These are phyloP conservation scores for Lactarius psammicola DNA, from an alignment of 768 basidiomycete genomes.

Conservation along the genomic window DNA sequence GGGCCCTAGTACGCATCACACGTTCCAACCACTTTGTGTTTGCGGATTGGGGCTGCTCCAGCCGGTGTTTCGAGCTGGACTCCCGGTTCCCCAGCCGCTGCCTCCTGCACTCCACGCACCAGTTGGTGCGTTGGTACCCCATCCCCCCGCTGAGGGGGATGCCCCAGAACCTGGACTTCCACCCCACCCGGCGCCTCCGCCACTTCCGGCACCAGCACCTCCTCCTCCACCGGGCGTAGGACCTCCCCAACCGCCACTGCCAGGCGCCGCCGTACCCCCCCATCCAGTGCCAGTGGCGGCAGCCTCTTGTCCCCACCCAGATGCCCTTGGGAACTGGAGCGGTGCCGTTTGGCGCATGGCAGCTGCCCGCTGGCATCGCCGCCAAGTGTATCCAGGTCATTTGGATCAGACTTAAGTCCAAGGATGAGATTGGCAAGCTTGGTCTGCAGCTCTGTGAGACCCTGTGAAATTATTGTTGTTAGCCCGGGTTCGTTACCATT, in stretches of 20 bases:
- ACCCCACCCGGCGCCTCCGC: constrained; percentile 20
- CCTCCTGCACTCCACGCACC: constrained; percentile 33
- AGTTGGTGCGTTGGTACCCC: constrained; percentile 40
- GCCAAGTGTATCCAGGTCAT: constrained; percentile 50
- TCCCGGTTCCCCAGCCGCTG: constrained; percentile 32
- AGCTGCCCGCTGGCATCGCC: constrained; percentile 33
- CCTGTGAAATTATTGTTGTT: constrained; percentile 42
- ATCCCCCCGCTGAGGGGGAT: constrained; percentile 33
- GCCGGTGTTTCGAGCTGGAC: constrained; percentile 35
- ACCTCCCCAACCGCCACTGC: constrained; percentile 19
- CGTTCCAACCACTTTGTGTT: constrained; percentile 35
- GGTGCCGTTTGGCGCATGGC: constrained; percentile 19
- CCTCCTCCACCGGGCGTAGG: constrained; percentile 20
- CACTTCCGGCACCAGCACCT: no score
- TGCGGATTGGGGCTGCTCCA: constrained; percentile 35
- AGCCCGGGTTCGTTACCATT: neutral
- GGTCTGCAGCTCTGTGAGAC: constrained; percentile 72
- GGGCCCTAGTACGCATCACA: constrained; percentile 26
- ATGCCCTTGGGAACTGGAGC: constrained; percentile 19
- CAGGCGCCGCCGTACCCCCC: constrained; percentile 19
- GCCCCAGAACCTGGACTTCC: constrained; percentile 26
- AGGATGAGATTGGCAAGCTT: constrained; percentile 80
- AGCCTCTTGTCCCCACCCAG: constrained; percentile 20
- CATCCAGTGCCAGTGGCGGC: constrained; percentile 16
- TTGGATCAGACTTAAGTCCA: constrained; percentile 52